phyloP scores from a whole-genome alignment of 352 stramenopile genomes.

The Globisporangium megalacanthum region DNA sequence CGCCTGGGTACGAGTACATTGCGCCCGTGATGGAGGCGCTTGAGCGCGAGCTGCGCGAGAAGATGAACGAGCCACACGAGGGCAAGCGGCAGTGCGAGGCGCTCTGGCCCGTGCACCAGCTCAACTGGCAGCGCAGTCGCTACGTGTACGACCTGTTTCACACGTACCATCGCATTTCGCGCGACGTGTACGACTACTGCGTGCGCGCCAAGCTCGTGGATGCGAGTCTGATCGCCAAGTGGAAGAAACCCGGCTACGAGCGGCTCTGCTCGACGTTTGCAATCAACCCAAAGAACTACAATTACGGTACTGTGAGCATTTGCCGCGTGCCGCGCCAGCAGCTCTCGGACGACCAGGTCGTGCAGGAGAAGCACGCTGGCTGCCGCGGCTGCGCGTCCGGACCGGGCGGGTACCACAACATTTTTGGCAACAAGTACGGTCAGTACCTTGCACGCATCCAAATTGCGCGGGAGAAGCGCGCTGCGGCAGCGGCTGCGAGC shows the following conservation, averaged over 20 bases:
- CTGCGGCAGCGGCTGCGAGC: constrained; percentile 14
- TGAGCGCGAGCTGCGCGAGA: constrained; percentile 96
- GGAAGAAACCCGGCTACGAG: constrained; percentile 99
- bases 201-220: constrained; percentile 93
- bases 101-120: constrained; percentile 99
- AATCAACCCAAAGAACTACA: constrained; percentile 99
- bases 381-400: constrained; percentile 96
- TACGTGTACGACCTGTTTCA: constrained; percentile 99
- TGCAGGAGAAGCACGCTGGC: constrained; percentile 94
- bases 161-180: constrained; percentile 94
- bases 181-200: constrained; percentile 98
- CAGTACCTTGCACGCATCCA: constrained; percentile 97
- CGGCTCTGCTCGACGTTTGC: constrained; percentile 97
- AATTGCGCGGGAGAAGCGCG: constrained; percentile 84
- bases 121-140: constrained; percentile 98
- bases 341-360: constrained; percentile 83
- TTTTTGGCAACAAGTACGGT: constrained; percentile 99
- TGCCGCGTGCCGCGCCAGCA: constrained; percentile 96
- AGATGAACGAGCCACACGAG: constrained; percentile 97
- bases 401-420: constrained; percentile 92
- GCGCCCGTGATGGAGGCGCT: constrained; percentile 95
- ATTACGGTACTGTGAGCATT: constrained; percentile 98
- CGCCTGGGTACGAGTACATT: constrained; percentile 93
- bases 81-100: constrained; percentile 96
- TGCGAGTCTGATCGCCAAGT: constrained; percentile 97